Base-by-base conservation (phyloP, 805 yeast genomes). In the Starmerella vitae region DNA sequence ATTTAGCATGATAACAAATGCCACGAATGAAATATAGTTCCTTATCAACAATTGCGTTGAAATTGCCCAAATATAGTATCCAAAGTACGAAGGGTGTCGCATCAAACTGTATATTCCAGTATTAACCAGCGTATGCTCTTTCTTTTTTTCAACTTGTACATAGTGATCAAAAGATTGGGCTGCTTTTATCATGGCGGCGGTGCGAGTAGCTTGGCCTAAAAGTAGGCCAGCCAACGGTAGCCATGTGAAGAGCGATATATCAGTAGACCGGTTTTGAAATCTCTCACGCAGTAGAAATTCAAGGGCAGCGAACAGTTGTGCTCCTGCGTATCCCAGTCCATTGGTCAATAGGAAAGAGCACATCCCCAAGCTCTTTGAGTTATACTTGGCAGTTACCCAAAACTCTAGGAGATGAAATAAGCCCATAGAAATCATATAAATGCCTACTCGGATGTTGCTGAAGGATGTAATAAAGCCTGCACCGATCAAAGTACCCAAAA, bases 31-130 rank as follows among this genome's bases (percentile, higher is more conserved):
- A 0, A 83, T 33, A 5, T 80, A 74, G 59, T 85, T 91, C 33
- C 73, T 59, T 41, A 88, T 58, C 43, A 78, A 47, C 33, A 91
- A 19, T 55, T 88, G 94, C 1, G 84, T 67, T 0, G 96, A 96
- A 3, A 86, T 48, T 12, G 93, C 88, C 96, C 97, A 91, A 72
- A 84, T 75, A 54, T 75, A 86, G 57, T 80, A 91, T 0, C 96
- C 98, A 30, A 75, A 69, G 59, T 91, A 91, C 34, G 93, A 77
- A 5, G 98, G 98, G 57, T 91, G 98, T 44, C 98, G 67, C 13
- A 72, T 60, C 20, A 59, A 46, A 1, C 65, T 42, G 57, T 88
- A 91, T 3, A 88, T 62, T 0, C 96, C 97, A 9, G 59, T 48
- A 0, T 83, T 82, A 10, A 91, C 77, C 31, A 91, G 64, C 8